phyloP scores from a whole-genome alignment of 2,329 filamentous ascomycete genomes.

The Incumbomyces lentus region DNA sequence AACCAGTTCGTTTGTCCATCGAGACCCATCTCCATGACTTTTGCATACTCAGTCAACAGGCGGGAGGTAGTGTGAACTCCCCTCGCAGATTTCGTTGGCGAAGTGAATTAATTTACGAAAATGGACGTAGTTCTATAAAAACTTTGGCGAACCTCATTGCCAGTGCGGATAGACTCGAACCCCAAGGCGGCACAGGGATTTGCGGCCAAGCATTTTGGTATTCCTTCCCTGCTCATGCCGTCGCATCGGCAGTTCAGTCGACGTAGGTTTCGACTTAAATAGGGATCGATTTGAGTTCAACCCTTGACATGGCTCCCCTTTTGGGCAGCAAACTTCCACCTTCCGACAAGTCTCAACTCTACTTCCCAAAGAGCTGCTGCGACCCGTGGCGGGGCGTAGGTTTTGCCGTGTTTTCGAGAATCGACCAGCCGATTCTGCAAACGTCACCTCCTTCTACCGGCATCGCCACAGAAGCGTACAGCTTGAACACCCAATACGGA shows the following conservation, averaged over 20 bases:
- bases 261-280: not conserved
- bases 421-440: not conserved
- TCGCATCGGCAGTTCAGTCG: not conserved
- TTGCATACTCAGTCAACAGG: not conserved
- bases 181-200: not conserved
- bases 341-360: not conserved
- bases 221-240: not conserved
- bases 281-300: not conserved
- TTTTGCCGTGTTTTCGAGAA: not conserved
- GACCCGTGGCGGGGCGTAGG: not conserved
- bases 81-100: no score
- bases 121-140: not conserved
- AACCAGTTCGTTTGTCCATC: no score
- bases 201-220: not conserved
- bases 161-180: not conserved
- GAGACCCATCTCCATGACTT: no score
- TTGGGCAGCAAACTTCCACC: not conserved
- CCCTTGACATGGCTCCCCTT: not conserved
- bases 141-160: not conserved
- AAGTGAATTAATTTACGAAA: not conserved
- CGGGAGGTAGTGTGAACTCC: no score
- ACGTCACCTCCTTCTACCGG: no score
- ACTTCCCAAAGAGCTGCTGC: not conserved
- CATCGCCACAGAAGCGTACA: no score
- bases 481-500: no score